Conservation (phyloP, 129 eudicot species). For the Gnaphalium uliginosum region DNA sequence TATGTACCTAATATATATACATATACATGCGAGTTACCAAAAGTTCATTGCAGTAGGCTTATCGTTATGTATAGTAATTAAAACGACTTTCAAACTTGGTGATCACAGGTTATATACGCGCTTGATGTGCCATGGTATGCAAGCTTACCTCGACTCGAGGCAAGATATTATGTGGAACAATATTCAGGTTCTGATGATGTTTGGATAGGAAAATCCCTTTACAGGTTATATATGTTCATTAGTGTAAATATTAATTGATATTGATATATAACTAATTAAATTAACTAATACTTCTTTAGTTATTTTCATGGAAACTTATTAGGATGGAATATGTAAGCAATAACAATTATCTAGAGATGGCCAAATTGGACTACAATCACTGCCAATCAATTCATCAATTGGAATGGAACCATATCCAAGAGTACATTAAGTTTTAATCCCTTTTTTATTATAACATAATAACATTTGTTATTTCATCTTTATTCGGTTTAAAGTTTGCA, state of each 20-base stretch:
- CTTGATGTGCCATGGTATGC: slow-evolving; percentile 13
- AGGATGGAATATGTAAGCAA: slow-evolving; percentile 66
- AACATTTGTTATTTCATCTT: neutral
- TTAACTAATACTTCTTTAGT: neutral
- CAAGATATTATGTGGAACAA: neutral
- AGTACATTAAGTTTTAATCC: slow-evolving; percentile 31
- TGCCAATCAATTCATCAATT: slow-evolving; percentile 47
- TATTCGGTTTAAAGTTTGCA: neutral
- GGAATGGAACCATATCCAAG: slow-evolving; percentile 56
- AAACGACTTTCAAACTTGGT: neutral
- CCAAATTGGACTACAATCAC: slow-evolving; percentile 59
- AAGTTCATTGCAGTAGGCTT: neutral
- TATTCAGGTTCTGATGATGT: neutral
- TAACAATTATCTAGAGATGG: slow-evolving; percentile 60
- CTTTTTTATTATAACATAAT: no score
- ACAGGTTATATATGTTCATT: neutral
- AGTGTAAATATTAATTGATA: neutral
- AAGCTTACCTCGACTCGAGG: slow-evolving; percentile 7
- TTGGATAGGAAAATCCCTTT: neutral
- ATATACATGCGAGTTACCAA: neutral
- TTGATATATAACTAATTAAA: neutral
- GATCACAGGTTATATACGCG: neutral
- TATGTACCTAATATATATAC: neutral
- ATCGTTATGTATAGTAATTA: neutral
- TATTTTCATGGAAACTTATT: neutral